These are phyloP conservation scores for Venturia effusa DNA, from an alignment of 2,329 filamentous ascomycete genomes.

Conservation along the genomic window DNA sequence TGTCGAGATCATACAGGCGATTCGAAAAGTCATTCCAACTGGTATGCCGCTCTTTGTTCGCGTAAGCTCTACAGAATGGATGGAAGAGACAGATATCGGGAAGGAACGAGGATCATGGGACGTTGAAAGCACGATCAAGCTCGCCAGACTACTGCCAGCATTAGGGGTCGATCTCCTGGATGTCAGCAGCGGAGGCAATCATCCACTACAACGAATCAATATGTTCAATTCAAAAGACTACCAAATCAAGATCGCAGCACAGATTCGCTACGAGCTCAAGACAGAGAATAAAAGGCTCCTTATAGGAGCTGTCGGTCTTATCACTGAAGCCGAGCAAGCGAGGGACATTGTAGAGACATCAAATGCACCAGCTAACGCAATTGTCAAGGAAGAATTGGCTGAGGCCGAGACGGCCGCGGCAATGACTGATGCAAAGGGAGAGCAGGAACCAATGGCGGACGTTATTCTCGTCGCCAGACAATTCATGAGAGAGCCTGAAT, in stretches of 20 bases:
- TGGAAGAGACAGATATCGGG: constrained; percentile 23
- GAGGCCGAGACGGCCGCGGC: constrained; percentile 23
- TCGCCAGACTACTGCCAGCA: constrained; percentile 30
- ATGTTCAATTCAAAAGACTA: constrained; percentile 33
- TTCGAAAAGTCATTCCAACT: constrained; percentile 23
- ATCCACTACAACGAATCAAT: constrained; percentile 33
- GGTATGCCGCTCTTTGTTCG: constrained; percentile 26
- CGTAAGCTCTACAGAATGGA: constrained; percentile 27
- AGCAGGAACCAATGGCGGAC: constrained; percentile 31
- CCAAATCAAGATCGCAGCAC: constrained; percentile 37
- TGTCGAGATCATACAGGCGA: constrained; percentile 30
- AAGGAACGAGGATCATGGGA: constrained; percentile 28
- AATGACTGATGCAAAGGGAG: constrained; percentile 24
- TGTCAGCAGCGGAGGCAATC: constrained; percentile 35
- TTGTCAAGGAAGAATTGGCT: background rate
- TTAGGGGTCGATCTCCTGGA: constrained; percentile 35
- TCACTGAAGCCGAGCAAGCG: constrained; percentile 43
- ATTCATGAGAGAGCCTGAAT: constrained; percentile 45
- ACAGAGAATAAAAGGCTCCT: constrained; percentile 26
- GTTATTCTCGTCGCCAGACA: constrained; percentile 42
- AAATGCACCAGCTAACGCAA: background rate
- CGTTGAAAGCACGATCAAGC: constrained; percentile 26
- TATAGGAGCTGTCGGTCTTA: constrained; percentile 42
- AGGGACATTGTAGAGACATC: constrained; percentile 32
- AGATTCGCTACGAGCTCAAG: constrained; percentile 31